phyloP scores from a whole-genome alignment of 495 filamentous ascomycete genomes.

The Ascobolus immersus region DNA sequence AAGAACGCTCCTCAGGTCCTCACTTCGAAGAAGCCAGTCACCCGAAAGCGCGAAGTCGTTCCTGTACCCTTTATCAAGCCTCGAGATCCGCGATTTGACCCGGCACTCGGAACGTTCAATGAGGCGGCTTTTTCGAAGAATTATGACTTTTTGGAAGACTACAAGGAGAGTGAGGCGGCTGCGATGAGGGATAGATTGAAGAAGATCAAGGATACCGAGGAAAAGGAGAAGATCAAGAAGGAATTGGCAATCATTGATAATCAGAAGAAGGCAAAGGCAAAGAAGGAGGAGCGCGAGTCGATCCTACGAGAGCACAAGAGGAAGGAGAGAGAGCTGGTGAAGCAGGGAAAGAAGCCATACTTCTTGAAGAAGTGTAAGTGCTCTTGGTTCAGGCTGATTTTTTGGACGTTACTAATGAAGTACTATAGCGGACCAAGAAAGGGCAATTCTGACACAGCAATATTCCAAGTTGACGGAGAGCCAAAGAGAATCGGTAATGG shows the following conservation, averaged over 20 bases:
- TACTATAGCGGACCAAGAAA: slow-evolving; percentile 51
- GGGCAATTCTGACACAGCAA: slow-evolving; percentile 48
- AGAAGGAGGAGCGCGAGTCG: slow-evolving; percentile 37
- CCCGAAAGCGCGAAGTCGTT: slow-evolving; percentile 49
- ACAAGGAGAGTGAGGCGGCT: slow-evolving; percentile 52
- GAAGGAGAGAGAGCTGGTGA: slow-evolving; percentile 58
- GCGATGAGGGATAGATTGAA: slow-evolving; percentile 38
- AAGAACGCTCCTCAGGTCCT: slow-evolving; percentile 75
- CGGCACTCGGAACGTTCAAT: slow-evolving; percentile 26
- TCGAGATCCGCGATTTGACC: slow-evolving; percentile 77
- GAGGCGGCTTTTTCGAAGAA: slow-evolving; percentile 32
- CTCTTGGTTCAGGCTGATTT: background rate
- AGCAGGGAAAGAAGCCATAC: slow-evolving; percentile 76
- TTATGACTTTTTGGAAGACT: slow-evolving; percentile 70
- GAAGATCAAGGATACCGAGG: slow-evolving; percentile 35
- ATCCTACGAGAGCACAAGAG: slow-evolving; percentile 46
- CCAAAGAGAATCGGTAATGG: slow-evolving; percentile 54
- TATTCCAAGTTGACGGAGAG: slow-evolving; percentile 56
- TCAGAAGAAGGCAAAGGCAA: slow-evolving; percentile 36
- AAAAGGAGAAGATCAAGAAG: slow-evolving; percentile 38
- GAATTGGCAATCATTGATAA: slow-evolving; percentile 40
- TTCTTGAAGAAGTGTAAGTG: slow-evolving; percentile 47
- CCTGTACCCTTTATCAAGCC: slow-evolving; percentile 25
- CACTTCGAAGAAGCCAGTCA: slow-evolving; percentile 57
- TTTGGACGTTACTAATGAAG: slow-evolving; percentile 1